Base-by-base conservation (phyloP, 2,329 filamentous ascomycete species). In the Aspergillus sp. region DNA sequence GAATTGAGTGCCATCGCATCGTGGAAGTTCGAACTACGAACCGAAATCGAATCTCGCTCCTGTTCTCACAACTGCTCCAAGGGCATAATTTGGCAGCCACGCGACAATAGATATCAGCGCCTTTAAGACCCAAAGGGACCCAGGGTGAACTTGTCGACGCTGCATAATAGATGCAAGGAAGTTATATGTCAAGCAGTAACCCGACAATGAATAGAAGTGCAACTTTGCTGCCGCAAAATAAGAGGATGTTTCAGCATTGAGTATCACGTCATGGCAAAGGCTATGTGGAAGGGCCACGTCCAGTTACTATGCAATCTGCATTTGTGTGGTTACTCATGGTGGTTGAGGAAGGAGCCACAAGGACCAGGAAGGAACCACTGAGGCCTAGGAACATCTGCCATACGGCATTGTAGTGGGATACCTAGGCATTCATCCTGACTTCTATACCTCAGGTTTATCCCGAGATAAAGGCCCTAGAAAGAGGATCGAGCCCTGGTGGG, bases 161-260 rank as follows among this genome's bases (percentile, higher is more conserved):
- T 48, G 34, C 56, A 58, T 58, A 51, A 46, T 58, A 47, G 20
- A 54, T 58, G 45, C 24, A 50, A 42, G 12, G 33, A 50, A 54
- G 51, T 41, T 40, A 54, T 58, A 54, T 30, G 27, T 40, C 51
- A 41, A 49, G 46, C 50, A 50, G 39, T 52, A 52, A 30, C 19
- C 22, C 41, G 49, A 22, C 27, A 37, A 37, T 42, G 12, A 44
- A 48, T 47, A 48, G 30, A 20, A 11, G n/a, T 27, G 39, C 22
- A 49, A 49, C 37, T 44, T 37, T 39, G 12, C 19, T 44, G 20
- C n/a, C 22, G 40, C 9, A 17, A n/a, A 20, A 27, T 51, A 57
- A 52, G 20, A 34, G 6, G 17, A 52, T 52, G 20, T 20, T 37
- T n/a, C 27, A 39, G 8, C 3, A 7, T 15, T 22, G 39, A 49